phyloP scores from a whole-genome alignment of 495 filamentous ascomycete species.

The Penicillium silybi region DNA sequence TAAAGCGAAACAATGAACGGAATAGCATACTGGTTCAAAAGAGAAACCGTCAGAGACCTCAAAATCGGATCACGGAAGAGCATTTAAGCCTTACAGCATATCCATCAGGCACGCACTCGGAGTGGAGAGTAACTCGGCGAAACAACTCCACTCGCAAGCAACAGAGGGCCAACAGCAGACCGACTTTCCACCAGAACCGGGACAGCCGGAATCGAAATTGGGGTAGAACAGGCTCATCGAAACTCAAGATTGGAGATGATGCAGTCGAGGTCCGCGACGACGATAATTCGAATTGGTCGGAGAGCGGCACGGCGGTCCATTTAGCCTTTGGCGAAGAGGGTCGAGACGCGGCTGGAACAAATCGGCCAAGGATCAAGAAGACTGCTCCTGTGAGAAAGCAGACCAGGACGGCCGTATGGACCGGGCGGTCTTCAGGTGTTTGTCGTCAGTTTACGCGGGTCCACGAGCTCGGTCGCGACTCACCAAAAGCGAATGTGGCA shows the following conservation, averaged over 20 bases:
- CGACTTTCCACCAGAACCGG: conserved; percentile 26
- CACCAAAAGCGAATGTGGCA: conserved; percentile 42
- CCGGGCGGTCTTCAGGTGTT: conserved; percentile 35
- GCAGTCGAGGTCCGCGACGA: conserved; percentile 11
- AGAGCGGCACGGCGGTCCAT: conserved; percentile 13
- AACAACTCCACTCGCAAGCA: conserved; percentile 39
- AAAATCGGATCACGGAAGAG: background rate
- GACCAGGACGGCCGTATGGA: conserved; percentile 33
- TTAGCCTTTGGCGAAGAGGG: conserved; percentile 18
- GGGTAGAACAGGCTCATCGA: conserved; percentile 4
- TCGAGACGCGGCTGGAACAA: conserved; percentile 16
- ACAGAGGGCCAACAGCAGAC: conserved; percentile 23
- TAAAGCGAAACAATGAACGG: conserved; percentile 44
- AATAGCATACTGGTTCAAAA: conserved; percentile 26
- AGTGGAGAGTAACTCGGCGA: conserved; percentile 30
- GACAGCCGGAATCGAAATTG: conserved; percentile 4
- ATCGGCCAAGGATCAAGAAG: conserved; percentile 33
- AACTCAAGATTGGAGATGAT: conserved; percentile 3
- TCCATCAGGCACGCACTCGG: conserved; percentile 38
- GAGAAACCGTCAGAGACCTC: conserved; percentile 4
- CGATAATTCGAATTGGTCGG: conserved; percentile 20
- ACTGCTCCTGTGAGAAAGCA: conserved; percentile 34
- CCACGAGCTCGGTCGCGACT: conserved; percentile 5
- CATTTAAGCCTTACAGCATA: conserved; percentile 33
- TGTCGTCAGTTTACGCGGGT: conserved; percentile 7